Conservation (phyloP, 305 asterid genomes). For the Andrographis paniculata region DNA sequence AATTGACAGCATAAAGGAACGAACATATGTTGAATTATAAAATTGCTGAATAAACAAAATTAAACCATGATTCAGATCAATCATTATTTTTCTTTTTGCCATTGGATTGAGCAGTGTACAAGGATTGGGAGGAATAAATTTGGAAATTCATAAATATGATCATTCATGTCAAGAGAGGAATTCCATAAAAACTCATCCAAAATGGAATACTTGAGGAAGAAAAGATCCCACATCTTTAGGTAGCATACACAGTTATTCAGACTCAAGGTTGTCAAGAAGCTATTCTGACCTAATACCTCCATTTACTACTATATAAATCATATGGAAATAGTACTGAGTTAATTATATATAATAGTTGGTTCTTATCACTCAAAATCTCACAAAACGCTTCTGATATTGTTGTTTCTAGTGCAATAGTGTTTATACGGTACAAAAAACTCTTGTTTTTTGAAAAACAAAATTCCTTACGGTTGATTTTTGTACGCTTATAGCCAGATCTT, state of each 20-base stretch:
- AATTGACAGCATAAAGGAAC: too few relatives aligned
- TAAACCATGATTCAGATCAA: not conserved
- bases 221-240: constrained; percentile 1
- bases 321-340: not conserved
- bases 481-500: constrained; percentile 76
- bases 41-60: constrained; percentile 11
- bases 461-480: constrained; percentile 77
- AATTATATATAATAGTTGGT: too few relatives aligned
- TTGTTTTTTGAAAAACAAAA: constrained; percentile 11
- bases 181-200: constrained; percentile 6
- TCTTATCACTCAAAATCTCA: too few relatives aligned
- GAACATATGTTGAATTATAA: constrained; percentile 13
- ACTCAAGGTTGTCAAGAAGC: not conserved
- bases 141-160: constrained; percentile 2
- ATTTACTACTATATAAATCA: not conserved
- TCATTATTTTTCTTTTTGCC: too few relatives aligned
- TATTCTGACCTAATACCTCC: constrained; percentile 13
- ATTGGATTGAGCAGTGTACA: too few relatives aligned
- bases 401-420: too few relatives aligned
- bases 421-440: constrained; percentile 7
- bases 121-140: constrained; percentile 4
- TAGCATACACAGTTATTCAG: constrained; percentile 7
- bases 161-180: constrained; percentile 5
- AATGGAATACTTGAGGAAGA: constrained; percentile 1
- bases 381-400: too few relatives aligned